Evolutionary conservation across 208 protist genomes (phyloP), one percentile per base, ranked within the genome.

Genomic region (Trypanosomatidae sp.): DNA sequence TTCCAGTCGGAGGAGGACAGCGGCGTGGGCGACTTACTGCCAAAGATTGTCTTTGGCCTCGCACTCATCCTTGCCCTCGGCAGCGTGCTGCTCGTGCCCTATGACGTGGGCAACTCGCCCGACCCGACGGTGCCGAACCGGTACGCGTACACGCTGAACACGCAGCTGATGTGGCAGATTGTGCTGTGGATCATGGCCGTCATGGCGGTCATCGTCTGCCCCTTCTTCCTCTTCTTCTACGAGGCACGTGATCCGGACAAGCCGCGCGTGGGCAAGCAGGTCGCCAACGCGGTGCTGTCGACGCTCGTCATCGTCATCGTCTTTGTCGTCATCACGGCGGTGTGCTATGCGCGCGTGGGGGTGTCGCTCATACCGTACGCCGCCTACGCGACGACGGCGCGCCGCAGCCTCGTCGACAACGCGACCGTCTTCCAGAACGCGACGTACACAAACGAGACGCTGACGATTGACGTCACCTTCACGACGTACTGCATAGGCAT

Each of bases 151-250:
- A 84, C 81, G 2, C 52, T 97, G 1, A 76, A 93, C 26, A 81
- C 90, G 27, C 39, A 70, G 25, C 52, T 86, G 11, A 75, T 95
- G 61, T 96, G 89, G 88, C 35, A 93, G 33, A 73, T 95, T 33
- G 61, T 92, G 27, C 50, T 95, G 41, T 91, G 92, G 66, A 25
- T 56, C 4, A 66, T 92, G 46, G 69, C 56, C 0, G 56, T 44
- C 0, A 56, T 93, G 48, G 61, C 72, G 1, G 32, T 97, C 6
- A 56, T 93, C 20, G 45, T 97, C 6, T 83, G 87, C 25, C 93
- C 93, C 22, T 94, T 96, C 41, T 57, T 73, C 10, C 77, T 94
- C 53, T 97, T 95, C 43, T 96, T 86, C 50, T 97, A 96, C 50
- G 88, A 96, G 61, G 80, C 88, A 19, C 84, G 81, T 26, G 92